Evolutionary conservation across 169 alveolate genomes (phyloP), one percentile per base, ranked within the genome.

Genomic region (Plasmodium inui): DNA sequence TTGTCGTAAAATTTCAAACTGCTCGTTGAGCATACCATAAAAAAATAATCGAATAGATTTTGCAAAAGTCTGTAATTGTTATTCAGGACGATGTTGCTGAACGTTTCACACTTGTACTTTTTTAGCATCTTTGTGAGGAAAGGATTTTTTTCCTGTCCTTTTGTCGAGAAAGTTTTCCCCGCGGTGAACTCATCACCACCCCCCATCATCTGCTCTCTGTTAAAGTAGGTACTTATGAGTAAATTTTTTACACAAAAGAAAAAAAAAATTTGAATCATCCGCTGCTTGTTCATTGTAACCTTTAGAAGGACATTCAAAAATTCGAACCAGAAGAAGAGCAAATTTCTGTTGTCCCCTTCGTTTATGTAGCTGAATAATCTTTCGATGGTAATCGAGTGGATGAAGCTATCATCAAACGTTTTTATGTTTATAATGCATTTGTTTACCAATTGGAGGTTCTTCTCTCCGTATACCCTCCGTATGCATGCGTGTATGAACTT

Each of bases 11-110:
- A 78, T 19, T 61, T 67, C 34, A 41, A 61, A 34, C 73, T 89
- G 55, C 81, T 71, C 10, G 78, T 79, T n/a, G 90, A 70, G 19
- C 91, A 80, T 37, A 78, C 61, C 50, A 67, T 57, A n/a, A 67
- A 89, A 89, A 89, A 89, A 78, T 89, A 89, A 61, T 89, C 94
- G 34, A 89, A 81, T 19, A 92, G 46, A 37, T 92, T 85, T 92
- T 92, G 92, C 53, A 84, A 32, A 26, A 92, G 70, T 34, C 61
- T 70, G 46, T 55, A 92, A 44, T 80, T 80, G 70, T 70, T 92
- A 67, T 82, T 81, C 30, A 84, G 61, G 50, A 85, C 61, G 34
- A 79, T 61, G 2, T n/a, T 82, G 22, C 71, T 78, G 39, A 83
- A 74, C 61, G 79, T 53, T 44, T 53, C 72, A 79, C 22, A 83